Base-by-base conservation (phyloP, 2,329 filamentous ascomycete species). In the Trichoderma sp. region DNA sequence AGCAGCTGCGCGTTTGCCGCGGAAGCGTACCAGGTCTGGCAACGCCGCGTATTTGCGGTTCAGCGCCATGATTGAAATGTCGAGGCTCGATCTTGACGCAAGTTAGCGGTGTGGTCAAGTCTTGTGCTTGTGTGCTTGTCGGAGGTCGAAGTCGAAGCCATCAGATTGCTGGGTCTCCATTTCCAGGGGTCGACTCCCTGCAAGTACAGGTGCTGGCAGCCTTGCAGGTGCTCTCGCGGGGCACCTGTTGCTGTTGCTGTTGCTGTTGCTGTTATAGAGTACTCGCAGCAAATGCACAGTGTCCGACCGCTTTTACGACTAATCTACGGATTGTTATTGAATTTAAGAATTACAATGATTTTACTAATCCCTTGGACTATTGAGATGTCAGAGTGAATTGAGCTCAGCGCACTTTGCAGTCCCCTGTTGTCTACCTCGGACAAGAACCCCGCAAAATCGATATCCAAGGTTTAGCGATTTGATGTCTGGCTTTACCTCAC, bases 1-100 rank as follows among this genome's bases (percentile, higher is more conserved):
- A 39, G 35, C 29, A 39, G 17, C 25, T 50, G 2, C 7, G 12
- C 68, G 25, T 67, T 71, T 69, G 32, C 22, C 58, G 48, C 58
- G 37, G 37, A 48, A 64, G 70, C 78, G 71, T 82, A 94, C 92
- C 78, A 95, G 81, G 77, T 94, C 92, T 67, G 92, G 92, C 71
- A 95, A 82, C 67, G 89, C 90, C 60, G 92, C 91, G 77, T 94
- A 95, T 83, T 95, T 95, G 75, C 90, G 87, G 76, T 90, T 92
- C 70, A 92, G 84, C 39, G 91, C 87, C 91, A 93, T 93, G 13
- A n/a, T 13, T 13, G 27, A 45, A 48, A 37, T 37, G 25, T n/a
- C n/a, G 22, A 17, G 34, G 35, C 35, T 53, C 32, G 22, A 54
- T 45, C 12, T 59, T 34, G 53, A 22, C 22, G 29, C 42, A 50